Conservation (phyloP, 2,329 filamentous ascomycete species). For the Aphanocladium album region DNA sequence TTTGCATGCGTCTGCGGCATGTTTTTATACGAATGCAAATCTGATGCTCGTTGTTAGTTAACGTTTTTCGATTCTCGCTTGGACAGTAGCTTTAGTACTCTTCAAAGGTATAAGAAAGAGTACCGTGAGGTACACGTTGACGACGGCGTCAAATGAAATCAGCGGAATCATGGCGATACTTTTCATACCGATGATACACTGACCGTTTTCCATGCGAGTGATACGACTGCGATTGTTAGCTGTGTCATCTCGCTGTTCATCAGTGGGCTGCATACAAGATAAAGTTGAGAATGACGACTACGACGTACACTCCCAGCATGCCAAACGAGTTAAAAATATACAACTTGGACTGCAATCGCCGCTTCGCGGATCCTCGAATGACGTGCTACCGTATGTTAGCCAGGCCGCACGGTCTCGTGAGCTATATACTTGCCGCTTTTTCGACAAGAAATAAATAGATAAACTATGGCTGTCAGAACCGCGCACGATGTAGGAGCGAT, state of each 20-base stretch:
- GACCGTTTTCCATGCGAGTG: conserved; percentile 46
- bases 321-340: conserved; percentile 58
- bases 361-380: conserved; percentile 47
- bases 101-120: conserved; percentile 59
- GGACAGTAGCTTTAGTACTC: conserved; percentile 42
- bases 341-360: conserved; percentile 50
- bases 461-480: conserved; percentile 29
- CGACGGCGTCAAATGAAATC: conserved; percentile 54
- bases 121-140: conserved; percentile 59
- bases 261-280: conserved; percentile 44
- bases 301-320: conserved; percentile 42
- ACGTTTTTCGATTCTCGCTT: too few species aligned
- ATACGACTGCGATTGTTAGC: conserved; percentile 41
- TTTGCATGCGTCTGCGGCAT: conserved; percentile 36
- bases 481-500: not conserved
- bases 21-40: conserved; percentile 50
- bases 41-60: conserved; percentile 26
- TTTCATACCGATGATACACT: conserved; percentile 59
- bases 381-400: conserved; percentile 41
- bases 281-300: conserved; percentile 54
- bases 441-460: conserved; percentile 64
- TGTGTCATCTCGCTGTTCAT: not conserved
- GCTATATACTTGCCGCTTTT: conserved; percentile 45
- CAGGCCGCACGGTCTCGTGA: conserved; percentile 4
- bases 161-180: conserved; percentile 55